Conservation (phyloP, 148 eudicot genomes). For the Rhododendron ovatum region DNA sequence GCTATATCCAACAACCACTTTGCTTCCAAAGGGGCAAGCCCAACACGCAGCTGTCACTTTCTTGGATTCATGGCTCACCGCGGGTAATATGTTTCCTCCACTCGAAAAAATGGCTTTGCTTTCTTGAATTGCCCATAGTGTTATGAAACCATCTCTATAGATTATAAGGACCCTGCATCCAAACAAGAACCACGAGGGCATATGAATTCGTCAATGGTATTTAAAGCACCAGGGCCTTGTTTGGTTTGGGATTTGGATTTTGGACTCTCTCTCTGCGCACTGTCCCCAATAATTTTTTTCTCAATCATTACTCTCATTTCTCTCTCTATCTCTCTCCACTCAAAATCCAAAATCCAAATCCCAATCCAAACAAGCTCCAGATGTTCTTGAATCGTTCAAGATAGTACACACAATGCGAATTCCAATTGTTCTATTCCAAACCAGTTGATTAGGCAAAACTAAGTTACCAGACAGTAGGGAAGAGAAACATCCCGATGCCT, state of each 20-base stretch:
- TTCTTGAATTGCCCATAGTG: constrained; percentile 76
- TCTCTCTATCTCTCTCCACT: too few species aligned
- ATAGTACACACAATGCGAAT: neutral
- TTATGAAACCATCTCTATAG: constrained; percentile 65
- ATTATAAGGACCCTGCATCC: constrained; percentile 68
- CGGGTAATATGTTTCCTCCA: constrained; percentile 42
- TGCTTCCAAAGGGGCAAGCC: constrained; percentile 84
- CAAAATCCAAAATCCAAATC: too few species aligned
- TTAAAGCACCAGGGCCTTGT: neutral
- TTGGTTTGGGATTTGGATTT: too few species aligned
- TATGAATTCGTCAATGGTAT: neutral
- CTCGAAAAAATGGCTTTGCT: constrained; percentile 58
- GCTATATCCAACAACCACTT: constrained; percentile 71
- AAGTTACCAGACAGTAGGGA: neutral
- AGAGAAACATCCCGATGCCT: neutral
- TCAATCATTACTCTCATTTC: too few species aligned
- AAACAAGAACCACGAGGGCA: constrained; percentile 14
- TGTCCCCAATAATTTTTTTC: too few species aligned
- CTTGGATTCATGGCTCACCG: constrained; percentile 58
- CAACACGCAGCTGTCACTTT: constrained; percentile 84
- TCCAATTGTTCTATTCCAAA: neutral
- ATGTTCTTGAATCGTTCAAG: neutral
- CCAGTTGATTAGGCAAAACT: neutral
- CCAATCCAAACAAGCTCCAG: neutral
- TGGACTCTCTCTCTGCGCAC: too few species aligned